Conservation (phyloP, 768 basidiomycete genomes). For the Agaricus blazei region DNA sequence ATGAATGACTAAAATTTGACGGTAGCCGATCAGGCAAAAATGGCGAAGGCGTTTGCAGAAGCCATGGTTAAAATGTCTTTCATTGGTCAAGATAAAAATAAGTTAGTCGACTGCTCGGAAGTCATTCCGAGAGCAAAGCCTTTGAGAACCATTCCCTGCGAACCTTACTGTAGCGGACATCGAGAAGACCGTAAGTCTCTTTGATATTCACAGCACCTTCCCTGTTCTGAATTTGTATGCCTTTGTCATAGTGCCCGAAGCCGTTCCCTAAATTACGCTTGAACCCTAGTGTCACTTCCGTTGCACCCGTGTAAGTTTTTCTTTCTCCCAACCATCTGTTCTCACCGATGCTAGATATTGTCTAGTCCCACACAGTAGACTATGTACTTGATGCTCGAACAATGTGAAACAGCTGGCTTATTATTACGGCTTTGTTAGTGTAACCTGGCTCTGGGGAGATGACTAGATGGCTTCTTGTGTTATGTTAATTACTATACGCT, state of each 20-base stretch:
- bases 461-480: too few species aligned
- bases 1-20: neutral
- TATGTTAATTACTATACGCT: too few species aligned
- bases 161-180: neutral
- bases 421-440: too few species aligned
- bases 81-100: slow-evolving; percentile 32
- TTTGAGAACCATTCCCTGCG: slow-evolving; percentile 3
- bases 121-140: slow-evolving; percentile 31
- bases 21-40: slow-evolving; percentile 26
- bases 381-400: too few species aligned
- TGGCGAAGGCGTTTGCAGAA: slow-evolving; percentile 30
- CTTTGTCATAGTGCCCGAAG: slow-evolving; percentile 1
- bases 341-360: neutral
- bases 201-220: neutral
- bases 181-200: neutral
- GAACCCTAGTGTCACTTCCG: slow-evolving; percentile 5
- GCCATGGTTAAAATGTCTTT: slow-evolving; percentile 40
- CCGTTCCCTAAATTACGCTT: slow-evolving; percentile 3
- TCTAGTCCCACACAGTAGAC: neutral
- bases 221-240: too few species aligned
- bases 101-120: slow-evolving; percentile 39
- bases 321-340: neutral
- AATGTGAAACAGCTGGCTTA: too few species aligned
- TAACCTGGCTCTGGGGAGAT: too few species aligned
- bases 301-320: slow-evolving; percentile 4